Percentiles rank a stretch among this genome's conserved stretches.
These are phyloP conservation scores for Eimeria brunetti DNA, from an alignment of 169 alveolate species.

Conservation along the genomic window DNA sequence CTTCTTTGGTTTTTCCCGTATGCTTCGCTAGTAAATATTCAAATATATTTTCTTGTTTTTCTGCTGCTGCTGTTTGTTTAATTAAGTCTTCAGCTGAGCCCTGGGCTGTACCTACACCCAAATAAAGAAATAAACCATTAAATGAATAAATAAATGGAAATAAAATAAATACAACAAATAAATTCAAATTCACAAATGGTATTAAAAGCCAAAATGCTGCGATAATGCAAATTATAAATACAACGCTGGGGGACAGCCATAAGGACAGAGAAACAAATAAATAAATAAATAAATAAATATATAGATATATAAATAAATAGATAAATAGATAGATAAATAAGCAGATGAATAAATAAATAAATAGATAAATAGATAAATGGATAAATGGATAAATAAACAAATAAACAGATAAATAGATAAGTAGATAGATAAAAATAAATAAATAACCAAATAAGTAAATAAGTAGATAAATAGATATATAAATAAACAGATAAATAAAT, in stretches of 20 bases:
- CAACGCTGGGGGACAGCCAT: background rate
- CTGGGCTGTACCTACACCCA: background rate
- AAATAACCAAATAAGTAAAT: no score
- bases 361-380: no score
- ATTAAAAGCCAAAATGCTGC: background rate
- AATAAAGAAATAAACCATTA: background rate
- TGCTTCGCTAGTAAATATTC: background rate
- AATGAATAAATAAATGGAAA: background rate
- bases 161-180: background rate
- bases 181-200: background rate
- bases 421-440: no score
- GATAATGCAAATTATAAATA: no score
- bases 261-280: background rate
- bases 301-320: no score
- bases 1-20: background rate
- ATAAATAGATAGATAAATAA: no score
- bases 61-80: background rate
- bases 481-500: no score
- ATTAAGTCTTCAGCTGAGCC: conserved; percentile 35
- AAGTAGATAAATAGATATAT: no score
- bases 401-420: no score
- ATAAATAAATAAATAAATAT: no score
- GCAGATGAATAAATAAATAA: no score
- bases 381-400: no score
- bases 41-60: background rate